Evolutionary conservation across 192 early-diverging fungal species (phyloP), one percentile per base, ranked within the genome.

Genomic region (Coemansia sp.): DNA sequence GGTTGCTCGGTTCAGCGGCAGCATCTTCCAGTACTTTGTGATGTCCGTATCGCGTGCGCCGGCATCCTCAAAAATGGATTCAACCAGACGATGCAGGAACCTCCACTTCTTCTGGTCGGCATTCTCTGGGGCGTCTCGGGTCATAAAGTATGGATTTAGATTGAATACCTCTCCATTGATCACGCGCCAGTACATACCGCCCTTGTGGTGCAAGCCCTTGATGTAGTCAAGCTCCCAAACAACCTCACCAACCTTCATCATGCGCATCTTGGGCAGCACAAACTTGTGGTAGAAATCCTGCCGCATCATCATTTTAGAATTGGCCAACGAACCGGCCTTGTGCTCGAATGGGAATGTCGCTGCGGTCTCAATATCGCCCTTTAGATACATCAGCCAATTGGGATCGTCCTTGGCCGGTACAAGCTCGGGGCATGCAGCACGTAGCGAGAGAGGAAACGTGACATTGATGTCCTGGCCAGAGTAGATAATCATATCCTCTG

Each of bases 91-190:
- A 60, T 84, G 72, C 32, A 90, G 60, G 68, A 85, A 90, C 44
- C 82, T 82, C 62, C 82, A 86, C 18, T 87, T 85, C 2, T 52
- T 54, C 51, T 63, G 48, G 49, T 74, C 67, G 14, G 60, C 58
- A 34, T 82, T 84, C 47, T 80, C 85, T 9, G 71, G 71, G 14
- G 76, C 64, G 16, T 69, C 68, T 47, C 79, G 79, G 2, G 84
- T 83, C 25, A 53, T 67, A 68, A 88, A 87, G 60, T 90, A 90
- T 44, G 83, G 62, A 12, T 79, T 82, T 26, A 90, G 66, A 65
- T 89, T 88, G 55, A 88, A 90, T 10, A 90, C 84, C 19, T 81
- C 78, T 25, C 83, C 73, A 34, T 90, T 81, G 55, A 90, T 85
- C n/a, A 84, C 71, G 7, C 82, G 76, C 80, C 83, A 85, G 49